Conservation (phyloP, 495 filamentous ascomycete species). For the Aspergillus sclerotioniger region DNA sequence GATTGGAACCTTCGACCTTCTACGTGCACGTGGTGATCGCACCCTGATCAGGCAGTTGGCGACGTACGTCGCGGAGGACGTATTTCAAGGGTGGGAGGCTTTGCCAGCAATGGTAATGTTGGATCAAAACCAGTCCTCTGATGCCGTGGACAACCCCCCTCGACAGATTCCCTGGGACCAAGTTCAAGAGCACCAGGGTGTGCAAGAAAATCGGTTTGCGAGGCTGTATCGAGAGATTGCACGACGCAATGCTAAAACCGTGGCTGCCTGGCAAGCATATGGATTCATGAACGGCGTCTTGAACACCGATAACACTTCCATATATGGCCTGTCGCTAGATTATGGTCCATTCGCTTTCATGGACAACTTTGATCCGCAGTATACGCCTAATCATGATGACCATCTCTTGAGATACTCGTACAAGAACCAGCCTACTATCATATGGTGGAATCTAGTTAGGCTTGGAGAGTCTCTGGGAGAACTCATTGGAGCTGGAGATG, state of each 20-base stretch:
- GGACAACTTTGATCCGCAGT: slow-evolving; percentile 89
- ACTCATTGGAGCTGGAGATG: slow-evolving; percentile 69
- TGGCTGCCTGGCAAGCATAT: slow-evolving; percentile 94
- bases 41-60: slow-evolving; percentile 67
- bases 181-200: slow-evolving; percentile 60
- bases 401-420: slow-evolving; percentile 82
- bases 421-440: slow-evolving; percentile 89
- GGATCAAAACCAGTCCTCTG: slow-evolving; percentile 29
- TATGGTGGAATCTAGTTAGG: slow-evolving; percentile 98
- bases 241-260: slow-evolving; percentile 80
- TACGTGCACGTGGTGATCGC: slow-evolving; percentile 77
- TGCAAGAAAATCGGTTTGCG: slow-evolving; percentile 80
- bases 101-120: slow-evolving; percentile 57
- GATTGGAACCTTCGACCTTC: slow-evolving; percentile 91
- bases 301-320: slow-evolving; percentile 93
- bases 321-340: slow-evolving; percentile 85
- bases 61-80: slow-evolving; percentile 80
- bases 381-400: slow-evolving; percentile 98
- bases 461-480: slow-evolving; percentile 90
- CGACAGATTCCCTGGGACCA: slow-evolving; percentile 53
- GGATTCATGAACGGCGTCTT: slow-evolving; percentile 98
- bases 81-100: slow-evolving; percentile 78
- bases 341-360: slow-evolving; percentile 97
- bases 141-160: slow-evolving; percentile 40
- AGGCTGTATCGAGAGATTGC: slow-evolving; percentile 85